Evolutionary conservation across 129 eudicot species (phyloP).

Genomic region (Saposhnikovia divaricata): DNA sequence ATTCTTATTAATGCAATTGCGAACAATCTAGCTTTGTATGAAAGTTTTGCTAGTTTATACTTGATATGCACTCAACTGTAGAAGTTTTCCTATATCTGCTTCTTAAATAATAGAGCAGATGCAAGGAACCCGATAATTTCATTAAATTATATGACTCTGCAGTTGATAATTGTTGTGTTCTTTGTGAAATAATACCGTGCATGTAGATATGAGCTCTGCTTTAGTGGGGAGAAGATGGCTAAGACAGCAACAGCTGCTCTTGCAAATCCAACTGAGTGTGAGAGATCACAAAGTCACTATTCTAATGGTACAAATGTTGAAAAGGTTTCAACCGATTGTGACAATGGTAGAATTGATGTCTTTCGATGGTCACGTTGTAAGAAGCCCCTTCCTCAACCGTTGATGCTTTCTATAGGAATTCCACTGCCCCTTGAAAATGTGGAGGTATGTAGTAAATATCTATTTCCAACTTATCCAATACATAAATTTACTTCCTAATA

Average conservation of each 20-base stretch:
- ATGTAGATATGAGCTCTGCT: constrained; percentile 91
- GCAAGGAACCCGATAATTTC: neutral
- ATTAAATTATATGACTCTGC: neutral
- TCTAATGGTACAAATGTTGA: constrained; percentile 37
- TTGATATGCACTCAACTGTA: neutral
- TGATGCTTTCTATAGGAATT: constrained; percentile 68
- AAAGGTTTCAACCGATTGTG: constrained; percentile 30
- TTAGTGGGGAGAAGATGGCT: constrained; percentile 72
- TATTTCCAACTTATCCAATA: too few species aligned
- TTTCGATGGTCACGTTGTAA: constrained; percentile 91
- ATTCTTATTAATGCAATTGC: neutral
- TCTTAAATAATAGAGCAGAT: neutral
- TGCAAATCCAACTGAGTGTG: constrained; percentile 33
- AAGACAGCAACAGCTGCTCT: constrained; percentile 34
- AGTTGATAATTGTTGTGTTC: neutral
- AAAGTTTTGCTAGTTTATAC: neutral
- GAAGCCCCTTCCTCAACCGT: constrained; percentile 66
- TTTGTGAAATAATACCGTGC: constrained; percentile 3
- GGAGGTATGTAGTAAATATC: constrained; percentile 37
- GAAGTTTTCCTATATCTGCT: neutral
- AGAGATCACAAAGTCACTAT: constrained; percentile 28
- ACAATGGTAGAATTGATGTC: constrained; percentile 42
- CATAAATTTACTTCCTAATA: too few species aligned
- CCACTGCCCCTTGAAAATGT: constrained; percentile 79
- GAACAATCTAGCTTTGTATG: neutral